These are phyloP conservation scores for Penicillium sclerotigenum DNA, from an alignment of 2,329 filamentous ascomycete species.

Conservation along the genomic window DNA sequence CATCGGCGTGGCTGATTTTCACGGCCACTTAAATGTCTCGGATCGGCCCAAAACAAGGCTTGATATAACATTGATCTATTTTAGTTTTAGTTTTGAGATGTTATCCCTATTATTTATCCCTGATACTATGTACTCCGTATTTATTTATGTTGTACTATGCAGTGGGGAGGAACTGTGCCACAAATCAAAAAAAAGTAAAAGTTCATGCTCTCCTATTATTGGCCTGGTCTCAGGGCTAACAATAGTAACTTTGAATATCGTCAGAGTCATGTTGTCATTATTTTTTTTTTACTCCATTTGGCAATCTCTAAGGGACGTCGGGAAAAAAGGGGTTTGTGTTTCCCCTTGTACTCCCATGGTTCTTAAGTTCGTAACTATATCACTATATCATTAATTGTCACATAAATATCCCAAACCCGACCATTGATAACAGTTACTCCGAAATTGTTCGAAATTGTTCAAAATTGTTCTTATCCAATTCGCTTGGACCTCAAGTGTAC, in stretches of 20 bases:
- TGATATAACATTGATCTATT: not conserved
- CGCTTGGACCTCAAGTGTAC: conserved; percentile 9
- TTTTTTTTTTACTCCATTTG: conserved; percentile 3
- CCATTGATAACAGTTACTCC: no score
- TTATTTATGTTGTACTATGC: no score
- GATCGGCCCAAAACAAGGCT: not conserved
- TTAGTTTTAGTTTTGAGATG: no score
- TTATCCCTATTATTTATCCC: no score
- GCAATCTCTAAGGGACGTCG: not conserved
- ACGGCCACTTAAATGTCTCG: conserved; percentile 1
- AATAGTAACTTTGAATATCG: not conserved
- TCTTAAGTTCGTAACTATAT: no score
- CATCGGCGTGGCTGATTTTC: conserved; percentile 3
- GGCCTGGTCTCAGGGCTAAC: conserved; percentile 13
- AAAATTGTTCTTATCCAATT: no score
- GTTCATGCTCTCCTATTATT: not conserved
- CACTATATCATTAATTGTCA: not conserved
- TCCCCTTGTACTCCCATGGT: not conserved
- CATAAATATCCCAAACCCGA: not conserved
- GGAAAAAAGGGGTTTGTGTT: not conserved
- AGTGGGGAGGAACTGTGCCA: not conserved
- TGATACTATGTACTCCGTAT: not conserved
- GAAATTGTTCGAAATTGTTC: no score
- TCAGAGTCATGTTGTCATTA: conserved; percentile 15
- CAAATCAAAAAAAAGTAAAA: not conserved